phyloP scores from a whole-genome alignment of 331 rosid species.

The Quercus tomentella region DNA sequence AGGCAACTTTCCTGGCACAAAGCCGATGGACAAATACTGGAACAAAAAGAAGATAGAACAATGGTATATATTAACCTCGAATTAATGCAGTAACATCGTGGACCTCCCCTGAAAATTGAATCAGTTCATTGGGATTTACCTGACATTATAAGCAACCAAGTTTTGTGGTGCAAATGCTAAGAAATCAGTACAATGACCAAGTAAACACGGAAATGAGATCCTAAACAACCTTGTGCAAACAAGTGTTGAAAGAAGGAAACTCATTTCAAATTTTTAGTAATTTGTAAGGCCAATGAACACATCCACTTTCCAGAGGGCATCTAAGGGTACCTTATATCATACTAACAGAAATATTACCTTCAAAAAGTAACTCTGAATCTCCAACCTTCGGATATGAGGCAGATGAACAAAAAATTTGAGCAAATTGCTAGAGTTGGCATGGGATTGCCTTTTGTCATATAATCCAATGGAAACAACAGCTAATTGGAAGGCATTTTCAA shows the following conservation, averaged over 20 bases:
- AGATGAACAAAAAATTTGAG: conserved; percentile 46
- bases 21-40: conserved; percentile 53
- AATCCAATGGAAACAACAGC: conserved; percentile 47
- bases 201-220: neutral
- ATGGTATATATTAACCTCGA: conserved; percentile 7
- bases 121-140: neutral
- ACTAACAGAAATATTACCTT: conserved; percentile 40
- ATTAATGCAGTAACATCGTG: neutral
- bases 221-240: neutral
- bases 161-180: neutral
- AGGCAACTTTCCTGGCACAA: conserved; percentile 37
- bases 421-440: conserved; percentile 40
- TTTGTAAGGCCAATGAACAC: neutral
- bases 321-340: neutral
- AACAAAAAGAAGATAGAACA: conserved; percentile 20
- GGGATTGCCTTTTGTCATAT: conserved; percentile 18
- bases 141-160: neutral
- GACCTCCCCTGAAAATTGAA: neutral
- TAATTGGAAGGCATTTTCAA: conserved; percentile 44
- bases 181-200: neutral
- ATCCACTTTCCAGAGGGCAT: neutral
- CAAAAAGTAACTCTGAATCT: conserved; percentile 43
- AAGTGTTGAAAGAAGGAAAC: neutral
- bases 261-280: neutral
- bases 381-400: conserved; percentile 43